Base-by-base conservation (phyloP, 2,329 filamentous ascomycete genomes). In the Diaporthe caulivora region DNA sequence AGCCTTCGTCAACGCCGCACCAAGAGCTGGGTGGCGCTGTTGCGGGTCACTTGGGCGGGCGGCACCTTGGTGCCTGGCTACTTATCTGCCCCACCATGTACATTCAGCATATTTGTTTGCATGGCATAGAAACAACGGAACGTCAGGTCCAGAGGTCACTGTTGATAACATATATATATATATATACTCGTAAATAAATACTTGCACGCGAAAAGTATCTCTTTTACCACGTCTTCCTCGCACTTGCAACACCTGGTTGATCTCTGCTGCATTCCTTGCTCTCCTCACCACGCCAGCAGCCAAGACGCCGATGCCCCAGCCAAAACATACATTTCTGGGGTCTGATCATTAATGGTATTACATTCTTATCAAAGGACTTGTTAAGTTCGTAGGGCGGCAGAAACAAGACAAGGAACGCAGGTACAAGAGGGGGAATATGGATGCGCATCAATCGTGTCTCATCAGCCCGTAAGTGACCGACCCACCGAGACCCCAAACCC, bases 401-500 rank as follows among this genome's bases (percentile, higher is more conserved):
- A 40, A 40, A 40, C 37, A 40, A 40, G 37, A 53, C 26, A 37
- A 51, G 34, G 2, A n/a, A 65, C 18, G 29, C 40, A n/a, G 18
- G 8, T 44, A 31, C 58, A 62, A 54, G 21, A 40, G 47, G 62
- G 62, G 62, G 47, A 31, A 70, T 57, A 54, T 29, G 54, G 21
- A 40, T 44, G 69, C 49, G 26, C 67, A 55, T 73, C 49, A 58
- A 29, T 57, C 67, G 64, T 55, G 26, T n/a, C 49, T 53, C 72
- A 58, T 73, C 58, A 73, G 29, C 70, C 44, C 17, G 1, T 2
- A 26, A 37, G 11, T 10, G 37, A 40, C n/a, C n/a, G 11, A 40
- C 37, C 34, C 34, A 5, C 40, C 49, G 31, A 29, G 9, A 4
- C 37, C 11, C 15, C 13, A 31, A 7, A 17, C 55, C 29, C 10